Base-by-base conservation (phyloP, 371 early-diverging fungal genomes). In the Mortierella polycephala region DNA sequence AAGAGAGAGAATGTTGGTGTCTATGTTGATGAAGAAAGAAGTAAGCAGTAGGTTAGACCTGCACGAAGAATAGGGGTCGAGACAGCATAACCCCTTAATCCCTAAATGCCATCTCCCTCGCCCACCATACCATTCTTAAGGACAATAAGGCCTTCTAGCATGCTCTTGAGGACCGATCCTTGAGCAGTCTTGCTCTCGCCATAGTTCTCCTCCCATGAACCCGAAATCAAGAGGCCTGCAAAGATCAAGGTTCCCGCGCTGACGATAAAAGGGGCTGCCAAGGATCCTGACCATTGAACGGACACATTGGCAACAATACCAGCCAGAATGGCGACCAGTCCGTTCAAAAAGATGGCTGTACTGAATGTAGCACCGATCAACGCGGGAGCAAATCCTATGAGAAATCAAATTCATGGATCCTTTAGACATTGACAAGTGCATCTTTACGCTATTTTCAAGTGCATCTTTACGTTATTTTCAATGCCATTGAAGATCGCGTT, bases 201-300 rank as follows among this genome's bases (percentile, higher is more conserved):
- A 83, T 89, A 93, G 75, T 93, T 94, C 62, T 94, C 94, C 13
- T 83, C 75, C 93, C 93, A 94, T 10, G 88, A 83, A 9, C 69
- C 61, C 1, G 57, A 51, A 13, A 94, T 85, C 56, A 89, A 68
- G 13, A 75, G 41, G 9, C 77, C 85, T n/a, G 89, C 89, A 12
- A 83, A 46, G 21, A 67, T 65, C 18, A 90, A 69, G 40, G 91
- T 81, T 8, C 67, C 61, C 51, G 88, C 86, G 6, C 92, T 84
- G 16, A 83, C 83, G 44, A 87, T 71, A 75, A 90, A 93, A 0
- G 94, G 94, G 4, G 91, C 85, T 8, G 83, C 82, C 47, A 86
- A 45, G 2, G 69, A 69, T 16, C 91, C 90, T 57, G 83, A 90
- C 14, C 67, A 23, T 60, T 85, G 81, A 13, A 90, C 92, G 1